A percentile compares a stretch with the other conserved stretches of the same genome.
These are phyloP conservation scores for Cladochytrium replicatum DNA, from an alignment of 192 early-diverging fungal species.

Conservation along the genomic window DNA sequence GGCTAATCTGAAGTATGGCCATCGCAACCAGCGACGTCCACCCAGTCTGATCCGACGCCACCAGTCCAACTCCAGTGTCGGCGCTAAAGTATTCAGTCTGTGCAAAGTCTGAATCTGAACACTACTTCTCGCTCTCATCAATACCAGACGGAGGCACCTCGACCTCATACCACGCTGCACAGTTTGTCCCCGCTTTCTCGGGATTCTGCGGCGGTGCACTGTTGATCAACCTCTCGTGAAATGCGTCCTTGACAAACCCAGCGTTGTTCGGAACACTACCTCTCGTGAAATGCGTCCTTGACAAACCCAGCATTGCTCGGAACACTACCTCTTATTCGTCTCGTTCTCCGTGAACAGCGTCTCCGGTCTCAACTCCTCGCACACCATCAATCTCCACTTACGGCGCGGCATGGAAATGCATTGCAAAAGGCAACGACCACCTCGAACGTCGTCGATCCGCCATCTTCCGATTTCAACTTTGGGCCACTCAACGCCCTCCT, in stretches of 20 bases:
- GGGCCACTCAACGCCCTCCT: not conserved
- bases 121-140: not conserved
- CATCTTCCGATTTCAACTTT: slow-evolving; percentile 2
- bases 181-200: slow-evolving; percentile 33
- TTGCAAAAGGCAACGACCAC: slow-evolving; percentile 3
- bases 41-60: slow-evolving; percentile 46
- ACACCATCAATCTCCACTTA: not conserved
- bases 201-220: slow-evolving; percentile 20
- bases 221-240: slow-evolving; percentile 32
- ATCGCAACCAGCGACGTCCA: slow-evolving; percentile 42
- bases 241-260: slow-evolving; percentile 30
- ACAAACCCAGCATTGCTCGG: slow-evolving; percentile 23
- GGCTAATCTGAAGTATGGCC: slow-evolving; percentile 19
- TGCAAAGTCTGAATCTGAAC: no score
- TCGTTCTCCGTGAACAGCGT: slow-evolving; percentile 44
- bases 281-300: slow-evolving; percentile 40
- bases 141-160: slow-evolving; percentile 23
- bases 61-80: slow-evolving; percentile 37
- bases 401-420: slow-evolving; percentile 1
- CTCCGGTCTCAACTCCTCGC: slow-evolving; percentile 6
- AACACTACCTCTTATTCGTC: slow-evolving; percentile 29
- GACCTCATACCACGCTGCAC: slow-evolving; percentile 30
- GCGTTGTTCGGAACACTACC: slow-evolving; percentile 29
- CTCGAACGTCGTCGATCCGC: not conserved
- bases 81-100: slow-evolving; percentile 48